Conservation (phyloP, 495 filamentous ascomycete species). For the Pyrenopolyporus hunteri region DNA sequence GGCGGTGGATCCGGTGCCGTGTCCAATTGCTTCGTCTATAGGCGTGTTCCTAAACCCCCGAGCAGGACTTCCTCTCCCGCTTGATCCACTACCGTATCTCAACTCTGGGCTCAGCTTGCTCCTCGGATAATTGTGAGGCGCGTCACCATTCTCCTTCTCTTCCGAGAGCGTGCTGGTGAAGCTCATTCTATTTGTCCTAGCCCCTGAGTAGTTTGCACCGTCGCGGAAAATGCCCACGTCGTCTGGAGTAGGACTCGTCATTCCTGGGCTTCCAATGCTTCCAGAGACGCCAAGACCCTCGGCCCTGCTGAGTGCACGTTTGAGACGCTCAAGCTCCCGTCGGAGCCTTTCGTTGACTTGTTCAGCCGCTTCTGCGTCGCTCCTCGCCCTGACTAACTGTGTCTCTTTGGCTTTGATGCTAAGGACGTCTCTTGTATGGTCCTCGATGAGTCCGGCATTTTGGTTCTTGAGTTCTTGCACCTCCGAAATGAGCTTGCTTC, state of each 20-base stretch:
- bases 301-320: conserved; percentile 69
- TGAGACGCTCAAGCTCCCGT: conserved; percentile 90
- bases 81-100: conserved; percentile 57
- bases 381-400: conserved; percentile 87
- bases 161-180: conserved; percentile 77
- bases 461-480: conserved; percentile 90
- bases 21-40: conserved; percentile 34
- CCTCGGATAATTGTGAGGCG: conserved; percentile 46
- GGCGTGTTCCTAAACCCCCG: conserved; percentile 47
- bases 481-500: conserved; percentile 73
- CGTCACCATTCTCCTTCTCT: conserved; percentile 77
- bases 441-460: conserved; percentile 95
- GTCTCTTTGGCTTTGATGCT: conserved; percentile 98
- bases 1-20: conserved; percentile 39
- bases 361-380: conserved; percentile 88
- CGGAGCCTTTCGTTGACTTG: conserved; percentile 79
- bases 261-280: conserved; percentile 50
- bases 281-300: conserved; percentile 53
- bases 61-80: conserved; percentile 62
- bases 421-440: conserved; percentile 92
- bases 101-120: conserved; percentile 62
- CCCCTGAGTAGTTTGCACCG: conserved; percentile 45
- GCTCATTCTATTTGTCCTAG: conserved; percentile 61
- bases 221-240: conserved; percentile 64
- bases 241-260: conserved; percentile 54